A percentile compares a stretch with the other conserved stretches of the same genome.
Evolutionary conservation across 805 yeast genomes (phyloP).

Genomic region (Sugiyamaella valdiviana): DNA sequence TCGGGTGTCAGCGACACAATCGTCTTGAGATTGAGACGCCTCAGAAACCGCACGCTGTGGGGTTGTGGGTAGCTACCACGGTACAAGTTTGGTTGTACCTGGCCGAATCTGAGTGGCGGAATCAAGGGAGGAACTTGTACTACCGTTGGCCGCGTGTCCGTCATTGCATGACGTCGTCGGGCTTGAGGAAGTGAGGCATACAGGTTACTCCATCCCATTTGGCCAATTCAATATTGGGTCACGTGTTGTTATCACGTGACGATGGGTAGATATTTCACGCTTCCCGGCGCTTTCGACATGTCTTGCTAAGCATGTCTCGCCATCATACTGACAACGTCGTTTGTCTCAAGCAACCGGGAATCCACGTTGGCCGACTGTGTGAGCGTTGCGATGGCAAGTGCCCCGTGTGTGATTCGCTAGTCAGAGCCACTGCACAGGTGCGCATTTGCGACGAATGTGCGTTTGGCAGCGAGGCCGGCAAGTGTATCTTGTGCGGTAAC

Average conservation of each 20-base stretch:
- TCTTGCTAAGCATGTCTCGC: constrained; percentile 57
- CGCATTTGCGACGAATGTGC: constrained; percentile 83
- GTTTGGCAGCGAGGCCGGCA: constrained; percentile 54
- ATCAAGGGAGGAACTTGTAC: constrained; percentile 14
- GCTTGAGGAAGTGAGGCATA: background rate
- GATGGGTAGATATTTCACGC: background rate
- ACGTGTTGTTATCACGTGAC: background rate
- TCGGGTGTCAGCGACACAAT: constrained; percentile 76
- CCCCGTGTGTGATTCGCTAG: constrained; percentile 83
- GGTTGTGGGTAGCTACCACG: constrained; percentile 86
- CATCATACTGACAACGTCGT: constrained; percentile 80
- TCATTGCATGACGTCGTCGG: background rate
- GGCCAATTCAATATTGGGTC: background rate
- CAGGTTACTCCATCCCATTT: no score
- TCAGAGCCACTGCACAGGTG: constrained; percentile 60
- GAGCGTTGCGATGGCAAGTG: constrained; percentile 87
- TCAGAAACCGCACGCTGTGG: constrained; percentile 61
- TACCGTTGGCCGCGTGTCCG: background rate
- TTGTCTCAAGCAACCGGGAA: constrained; percentile 84
- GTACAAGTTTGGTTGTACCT: constrained; percentile 62
- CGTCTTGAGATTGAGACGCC: constrained; percentile 58
- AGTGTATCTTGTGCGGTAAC: constrained; percentile 75
- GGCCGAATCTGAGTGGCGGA: constrained; percentile 71
- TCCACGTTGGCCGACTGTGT: constrained; percentile 63
- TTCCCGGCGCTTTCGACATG: background rate